A percentile compares a stretch with the other conserved stretches of the same genome.
Conservation (phyloP, 768 basidiomycete species). For the Lactarius pseudohatsudake region DNA sequence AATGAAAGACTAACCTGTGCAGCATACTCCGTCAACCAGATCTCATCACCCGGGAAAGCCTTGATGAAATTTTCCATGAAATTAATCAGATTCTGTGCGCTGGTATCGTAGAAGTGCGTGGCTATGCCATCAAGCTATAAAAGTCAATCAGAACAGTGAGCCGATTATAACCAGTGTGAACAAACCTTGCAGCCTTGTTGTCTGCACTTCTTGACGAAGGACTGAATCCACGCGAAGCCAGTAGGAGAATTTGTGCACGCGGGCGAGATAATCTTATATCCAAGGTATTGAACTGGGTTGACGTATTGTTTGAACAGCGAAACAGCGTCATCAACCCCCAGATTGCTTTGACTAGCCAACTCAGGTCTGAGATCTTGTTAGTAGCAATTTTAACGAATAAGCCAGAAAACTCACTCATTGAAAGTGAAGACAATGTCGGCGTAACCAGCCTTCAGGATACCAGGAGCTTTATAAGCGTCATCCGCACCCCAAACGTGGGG, state of each 20-base stretch:
- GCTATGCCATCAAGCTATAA: conserved; percentile 56
- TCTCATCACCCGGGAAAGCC: conserved; percentile 39
- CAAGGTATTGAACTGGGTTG: conserved; percentile 51
- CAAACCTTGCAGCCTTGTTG: conserved; percentile 46
- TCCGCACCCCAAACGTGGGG: conserved; percentile 73
- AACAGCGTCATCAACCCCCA: conserved; percentile 51
- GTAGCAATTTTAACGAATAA: conserved; percentile 36
- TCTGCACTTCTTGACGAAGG: conserved; percentile 54
- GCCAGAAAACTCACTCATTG: conserved; percentile 64
- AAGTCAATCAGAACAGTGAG: background rate
- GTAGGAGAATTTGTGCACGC: conserved; percentile 59
- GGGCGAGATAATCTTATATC: conserved; percentile 62
- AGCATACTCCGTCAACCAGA: conserved; percentile 74
- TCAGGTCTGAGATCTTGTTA: conserved; percentile 56
- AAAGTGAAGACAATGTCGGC: conserved; percentile 52
- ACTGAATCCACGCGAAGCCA: conserved; percentile 63
- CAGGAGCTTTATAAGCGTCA: conserved; percentile 49
- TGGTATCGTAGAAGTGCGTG: conserved; percentile 69
- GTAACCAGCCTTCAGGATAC: conserved; percentile 50
- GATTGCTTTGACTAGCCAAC: conserved; percentile 57
- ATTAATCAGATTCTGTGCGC: conserved; percentile 46
- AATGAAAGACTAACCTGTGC: conserved; percentile 45
- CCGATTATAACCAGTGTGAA: background rate
- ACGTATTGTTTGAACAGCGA: conserved; percentile 62
- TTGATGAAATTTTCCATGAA: conserved; percentile 51